Base-by-base conservation (phyloP, 2,329 filamentous ascomycete species). In the Scolecobasidium constrictum region DNA sequence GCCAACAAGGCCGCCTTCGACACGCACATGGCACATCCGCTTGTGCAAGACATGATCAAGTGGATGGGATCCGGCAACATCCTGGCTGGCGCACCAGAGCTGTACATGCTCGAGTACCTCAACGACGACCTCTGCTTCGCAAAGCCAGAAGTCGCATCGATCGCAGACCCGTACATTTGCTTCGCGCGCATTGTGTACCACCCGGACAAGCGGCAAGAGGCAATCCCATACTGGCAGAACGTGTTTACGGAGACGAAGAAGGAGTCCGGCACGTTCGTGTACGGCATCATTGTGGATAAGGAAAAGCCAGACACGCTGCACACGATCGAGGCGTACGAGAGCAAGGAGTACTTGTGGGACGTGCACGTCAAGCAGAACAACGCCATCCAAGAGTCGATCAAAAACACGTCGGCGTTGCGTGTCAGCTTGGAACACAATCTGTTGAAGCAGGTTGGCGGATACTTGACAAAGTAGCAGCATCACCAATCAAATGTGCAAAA, bases 121-220 rank as follows among this genome's bases (percentile, higher is more conserved):
- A n/a, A n/a, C n/a, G 21, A 31, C 2, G 41, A 34, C 2, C 42
- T 48, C 7, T 40, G 47, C 5, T 54, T 53, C 43, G 38, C 46
- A 13, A 23, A 49, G 21, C 40, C 50, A 1, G 46, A 50, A 20
- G 31, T 41, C 16, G 15, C 35, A 2, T 40, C 44, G 20, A 39
- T 40, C 4, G 38, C 18, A 16, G 47, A 54, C 38, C 49, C 51
- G 1, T 52, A 46, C 38, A 50, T 53, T 16, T 42, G 46, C 16
- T 50, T 52, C 38, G 52, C 49, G 3, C 46, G 44, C 11, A 50
- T 54, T 23, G 45, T 47, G 15, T 54, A 53, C 42, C 48, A 51
- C 31, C 45, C 51, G 5, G 51, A 48, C 5, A 51, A 44, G 36
- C 43, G 48, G 7, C 35, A 26, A 5, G 45, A 48, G 33, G 51